Evolutionary conservation across 306 rosid genomes (phyloP).

Genomic region (Dalbergia oliveri): DNA sequence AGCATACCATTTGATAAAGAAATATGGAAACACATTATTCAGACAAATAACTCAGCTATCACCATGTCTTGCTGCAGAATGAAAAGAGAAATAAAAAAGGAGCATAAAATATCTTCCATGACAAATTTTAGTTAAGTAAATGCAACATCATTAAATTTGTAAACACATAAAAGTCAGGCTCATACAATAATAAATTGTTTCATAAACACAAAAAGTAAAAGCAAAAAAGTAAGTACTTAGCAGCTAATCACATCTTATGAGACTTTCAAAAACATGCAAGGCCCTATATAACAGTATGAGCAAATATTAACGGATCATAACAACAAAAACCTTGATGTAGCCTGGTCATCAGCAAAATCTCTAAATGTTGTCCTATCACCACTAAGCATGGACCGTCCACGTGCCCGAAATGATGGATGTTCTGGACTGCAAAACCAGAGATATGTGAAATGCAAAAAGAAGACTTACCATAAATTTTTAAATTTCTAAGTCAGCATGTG

Average conservation of each 20-base stretch:
- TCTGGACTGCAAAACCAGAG: constrained; percentile 87
- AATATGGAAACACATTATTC: neutral
- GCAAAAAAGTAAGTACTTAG: constrained; percentile 15
- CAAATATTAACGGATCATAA: constrained; percentile 44
- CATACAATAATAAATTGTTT: constrained; percentile 18
- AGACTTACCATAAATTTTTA: constrained; percentile 24
- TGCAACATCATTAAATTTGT: constrained; percentile 28
- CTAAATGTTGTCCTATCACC: constrained; percentile 86
- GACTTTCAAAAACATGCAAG: constrained; percentile 10
- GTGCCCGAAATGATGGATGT: constrained; percentile 91
- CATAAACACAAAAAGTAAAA: neutral
- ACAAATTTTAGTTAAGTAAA: neutral
- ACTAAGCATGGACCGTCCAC: constrained; percentile 94
- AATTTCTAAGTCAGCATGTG: constrained; percentile 23
- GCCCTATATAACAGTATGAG: constrained; percentile 21
- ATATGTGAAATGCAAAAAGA: constrained; percentile 40
- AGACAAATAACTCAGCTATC: constrained; percentile 3
- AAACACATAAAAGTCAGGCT: neutral
- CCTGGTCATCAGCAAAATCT: constrained; percentile 86
- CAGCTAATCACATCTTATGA: neutral
- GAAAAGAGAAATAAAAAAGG: constrained; percentile 13
- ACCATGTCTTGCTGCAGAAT: constrained; percentile 6
- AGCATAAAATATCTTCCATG: constrained; percentile 3
- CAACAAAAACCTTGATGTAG: constrained; percentile 82
- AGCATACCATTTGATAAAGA: constrained; percentile 22